Evolutionary conservation across 176 grass and related monocot species (phyloP).

Genomic region (Ananas comosus): DNA sequence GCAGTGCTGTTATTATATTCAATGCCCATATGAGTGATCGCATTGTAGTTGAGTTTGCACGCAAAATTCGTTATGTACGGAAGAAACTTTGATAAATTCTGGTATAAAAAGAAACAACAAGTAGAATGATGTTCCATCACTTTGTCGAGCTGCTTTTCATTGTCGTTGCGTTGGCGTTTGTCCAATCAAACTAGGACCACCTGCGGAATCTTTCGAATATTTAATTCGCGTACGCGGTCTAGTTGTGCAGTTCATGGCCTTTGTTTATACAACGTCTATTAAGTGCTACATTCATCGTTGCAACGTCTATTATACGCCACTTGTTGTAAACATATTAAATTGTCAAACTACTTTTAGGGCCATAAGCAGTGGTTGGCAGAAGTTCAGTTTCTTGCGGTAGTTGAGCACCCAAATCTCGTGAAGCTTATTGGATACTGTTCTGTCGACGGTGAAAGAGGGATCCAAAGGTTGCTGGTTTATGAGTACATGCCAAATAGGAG

Average conservation of each 20-base stretch:
- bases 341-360: conserved; percentile 27
- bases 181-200: too few species aligned
- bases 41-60: neutral
- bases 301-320: too few species aligned
- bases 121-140: conserved; percentile 3
- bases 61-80: neutral
- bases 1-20: too few species aligned
- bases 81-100: too few species aligned
- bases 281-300: too few species aligned
- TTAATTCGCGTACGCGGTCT: too few species aligned
- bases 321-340: too few species aligned
- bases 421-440: conserved; percentile 87
- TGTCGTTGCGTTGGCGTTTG: too few species aligned
- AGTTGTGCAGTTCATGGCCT: too few species aligned
- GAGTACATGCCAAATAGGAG: conserved; percentile 93
- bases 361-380: conserved; percentile 96
- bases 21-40: neutral
- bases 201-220: too few species aligned
- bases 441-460: conserved; percentile 56
- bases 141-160: too few species aligned
- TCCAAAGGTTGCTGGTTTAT: conserved; percentile 73
- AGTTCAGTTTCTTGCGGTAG: conserved; percentile 88
- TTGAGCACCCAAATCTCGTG: conserved; percentile 94
- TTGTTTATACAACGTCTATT: too few species aligned
- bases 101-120: conserved; percentile 2